phyloP scores from a whole-genome alignment of 495 filamentous ascomycete genomes.

The Cairneyella variabilis region DNA sequence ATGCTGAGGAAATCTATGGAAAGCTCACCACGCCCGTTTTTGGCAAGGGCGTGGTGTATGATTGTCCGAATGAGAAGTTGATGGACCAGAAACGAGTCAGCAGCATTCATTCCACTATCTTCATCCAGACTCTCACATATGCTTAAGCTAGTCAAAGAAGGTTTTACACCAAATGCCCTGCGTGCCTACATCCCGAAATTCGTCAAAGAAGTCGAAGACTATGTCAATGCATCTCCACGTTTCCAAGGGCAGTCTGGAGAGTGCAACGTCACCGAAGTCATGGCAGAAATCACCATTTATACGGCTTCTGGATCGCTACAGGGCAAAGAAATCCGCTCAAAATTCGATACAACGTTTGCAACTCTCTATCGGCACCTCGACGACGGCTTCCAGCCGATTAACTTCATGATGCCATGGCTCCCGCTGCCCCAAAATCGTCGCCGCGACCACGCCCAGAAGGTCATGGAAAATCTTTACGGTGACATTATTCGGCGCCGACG shows the following conservation, averaged over 20 bases:
- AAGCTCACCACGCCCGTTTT: no score
- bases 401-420: slow-evolving; percentile 80
- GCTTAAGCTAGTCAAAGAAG: no score
- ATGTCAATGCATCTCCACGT: slow-evolving; percentile 56
- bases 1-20: no score
- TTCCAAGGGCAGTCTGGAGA: slow-evolving; percentile 64
- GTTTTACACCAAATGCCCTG: no score
- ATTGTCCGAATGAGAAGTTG: no score
- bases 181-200: slow-evolving; percentile 77
- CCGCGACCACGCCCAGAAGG: slow-evolving; percentile 68
- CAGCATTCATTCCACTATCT: no score
- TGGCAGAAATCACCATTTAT: slow-evolving; percentile 82
- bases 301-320: slow-evolving; percentile 77
- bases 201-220: slow-evolving; percentile 65
- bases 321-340: slow-evolving; percentile 72
- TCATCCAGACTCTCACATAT: no score
- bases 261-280: slow-evolving; percentile 59
- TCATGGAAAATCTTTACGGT: slow-evolving; percentile 71
- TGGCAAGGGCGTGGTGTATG: no score
- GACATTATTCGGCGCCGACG: slow-evolving; percentile 68
- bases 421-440: slow-evolving; percentile 76
- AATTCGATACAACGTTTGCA: slow-evolving; percentile 69
- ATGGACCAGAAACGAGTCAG: no score
- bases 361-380: slow-evolving; percentile 77
- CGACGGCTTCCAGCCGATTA: slow-evolving; percentile 75